Evolutionary conservation across 768 basidiomycete species (phyloP).

Genomic region (Nidularia pulvinata): DNA sequence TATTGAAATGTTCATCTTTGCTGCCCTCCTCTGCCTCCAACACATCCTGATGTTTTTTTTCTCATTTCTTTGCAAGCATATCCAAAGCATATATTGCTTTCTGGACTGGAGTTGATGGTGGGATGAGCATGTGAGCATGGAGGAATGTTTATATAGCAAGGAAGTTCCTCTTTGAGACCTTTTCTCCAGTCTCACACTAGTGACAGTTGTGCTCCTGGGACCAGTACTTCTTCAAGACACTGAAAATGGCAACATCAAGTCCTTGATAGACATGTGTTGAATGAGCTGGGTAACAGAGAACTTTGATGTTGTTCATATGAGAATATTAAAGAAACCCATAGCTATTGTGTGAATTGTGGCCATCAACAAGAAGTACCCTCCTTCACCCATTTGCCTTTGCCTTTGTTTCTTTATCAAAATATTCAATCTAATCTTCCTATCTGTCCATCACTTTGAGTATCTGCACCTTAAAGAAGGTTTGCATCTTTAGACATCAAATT

Average conservation of each 20-base stretch:
- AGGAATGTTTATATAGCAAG: neutral
- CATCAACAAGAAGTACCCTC: slow-evolving; percentile 28
- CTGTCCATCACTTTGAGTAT: slow-evolving; percentile 26
- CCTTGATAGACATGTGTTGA: slow-evolving; percentile 5
- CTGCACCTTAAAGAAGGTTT: slow-evolving; percentile 11
- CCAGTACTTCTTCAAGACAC: neutral
- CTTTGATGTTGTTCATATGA: slow-evolving; percentile 17
- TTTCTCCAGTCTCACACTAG: neutral
- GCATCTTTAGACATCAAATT: neutral
- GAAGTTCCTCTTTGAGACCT: neutral
- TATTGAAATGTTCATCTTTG: neutral
- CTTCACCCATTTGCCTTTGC: slow-evolving; percentile 4
- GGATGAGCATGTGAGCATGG: neutral
- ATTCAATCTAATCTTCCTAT: slow-evolving; percentile 36
- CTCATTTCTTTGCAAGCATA: neutral
- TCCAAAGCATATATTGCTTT: neutral
- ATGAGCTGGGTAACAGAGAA: slow-evolving; percentile 27
- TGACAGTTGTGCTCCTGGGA: neutral
- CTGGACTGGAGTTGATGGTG: neutral
- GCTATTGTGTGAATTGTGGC: slow-evolving; percentile 28
- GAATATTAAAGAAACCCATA: slow-evolving; percentile 24
- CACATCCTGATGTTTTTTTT: neutral
- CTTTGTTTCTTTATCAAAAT: slow-evolving; percentile 18
- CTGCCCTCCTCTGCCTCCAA: neutral
- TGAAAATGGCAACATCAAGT: neutral